Evolutionary conservation across 2,329 filamentous ascomycete genomes (phyloP), one percentile per base, ranked within the genome.

Genomic region (Blumeriella jaapii): DNA sequence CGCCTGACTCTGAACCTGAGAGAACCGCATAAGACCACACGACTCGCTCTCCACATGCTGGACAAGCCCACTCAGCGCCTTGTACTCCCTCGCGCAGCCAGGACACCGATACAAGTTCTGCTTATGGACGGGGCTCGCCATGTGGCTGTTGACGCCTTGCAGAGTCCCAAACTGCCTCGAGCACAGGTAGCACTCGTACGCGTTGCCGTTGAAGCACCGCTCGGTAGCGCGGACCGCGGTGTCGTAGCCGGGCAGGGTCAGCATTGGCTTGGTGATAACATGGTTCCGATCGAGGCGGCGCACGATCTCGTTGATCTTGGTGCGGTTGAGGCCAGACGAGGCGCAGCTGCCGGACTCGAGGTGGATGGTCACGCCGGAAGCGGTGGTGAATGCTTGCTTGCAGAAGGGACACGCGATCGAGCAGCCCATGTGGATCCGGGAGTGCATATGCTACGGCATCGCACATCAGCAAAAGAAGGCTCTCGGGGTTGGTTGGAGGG

Each of bases 361-460:
- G 43, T 80, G 75, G 1, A 79, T 80, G 1, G 48, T 74, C 60
- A 78, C 44, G 3, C 71, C 74, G 1, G 65, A 69, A 2, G 71
- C 69, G 0, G 66, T 65, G 7, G 62, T 55, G 41, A 61, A 71
- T 2, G 6, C 17, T 2, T 29, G 39, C 22, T 58, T 49, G 55
- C 75, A 80, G 47, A 72, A 78, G 0, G 68, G 73, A 32, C 75
- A 81, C 0, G 26, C 1, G 6, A 74, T 51, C 2, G 52, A 52
- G 0, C 30, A 39, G 35, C 64, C 63, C 1, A 58, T 58, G 47
- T 80, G 74, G 29, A 52, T 47, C 4, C 56, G 56, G 0, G 71
- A 76, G 16, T 66, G 67, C 2, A 70, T 56, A 42, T 79, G 74
- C 71, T 77, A 14, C 13, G 3, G 16, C 15, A 22, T 5, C 23